These are phyloP conservation scores for Phragmites australis DNA, from an alignment of 176 grass and related monocot genomes.

Conservation along the genomic window DNA sequence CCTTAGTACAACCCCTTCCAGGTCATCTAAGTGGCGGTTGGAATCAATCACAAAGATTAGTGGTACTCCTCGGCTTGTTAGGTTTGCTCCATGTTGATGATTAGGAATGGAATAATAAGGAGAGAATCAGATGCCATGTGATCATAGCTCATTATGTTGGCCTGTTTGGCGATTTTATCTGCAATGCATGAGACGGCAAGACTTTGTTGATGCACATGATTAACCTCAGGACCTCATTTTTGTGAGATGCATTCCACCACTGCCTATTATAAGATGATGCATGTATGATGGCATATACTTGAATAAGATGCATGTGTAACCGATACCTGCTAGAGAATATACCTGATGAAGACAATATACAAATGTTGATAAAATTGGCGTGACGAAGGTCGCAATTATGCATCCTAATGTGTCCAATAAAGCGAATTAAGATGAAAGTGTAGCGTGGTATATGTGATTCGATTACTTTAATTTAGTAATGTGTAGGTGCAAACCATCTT, in stretches of 20 bases:
- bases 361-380: neutral
- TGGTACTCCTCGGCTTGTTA: neutral
- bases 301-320: constrained; percentile 1
- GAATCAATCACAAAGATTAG: constrained; percentile 26
- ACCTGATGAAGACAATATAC: neutral
- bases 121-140: constrained; percentile 31
- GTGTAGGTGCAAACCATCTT: neutral
- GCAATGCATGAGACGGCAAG: neutral
- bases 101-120: neutral
- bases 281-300: neutral
- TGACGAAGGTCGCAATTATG: neutral
- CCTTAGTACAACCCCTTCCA: constrained; percentile 5
- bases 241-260: neutral
- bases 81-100: constrained; percentile 23
- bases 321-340: neutral
- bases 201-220: neutral
- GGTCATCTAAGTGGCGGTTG: constrained; percentile 6
- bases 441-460: neutral
- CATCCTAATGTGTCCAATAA: neutral
- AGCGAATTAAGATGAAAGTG: neutral
- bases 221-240: neutral
- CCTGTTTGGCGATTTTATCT: constrained; percentile 12
- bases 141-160: neutral
- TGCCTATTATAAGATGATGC: neutral
- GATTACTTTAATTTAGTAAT: neutral